These are phyloP conservation scores for Coemansia asiatica DNA, from an alignment of 192 early-diverging fungal species.

Conservation along the genomic window DNA sequence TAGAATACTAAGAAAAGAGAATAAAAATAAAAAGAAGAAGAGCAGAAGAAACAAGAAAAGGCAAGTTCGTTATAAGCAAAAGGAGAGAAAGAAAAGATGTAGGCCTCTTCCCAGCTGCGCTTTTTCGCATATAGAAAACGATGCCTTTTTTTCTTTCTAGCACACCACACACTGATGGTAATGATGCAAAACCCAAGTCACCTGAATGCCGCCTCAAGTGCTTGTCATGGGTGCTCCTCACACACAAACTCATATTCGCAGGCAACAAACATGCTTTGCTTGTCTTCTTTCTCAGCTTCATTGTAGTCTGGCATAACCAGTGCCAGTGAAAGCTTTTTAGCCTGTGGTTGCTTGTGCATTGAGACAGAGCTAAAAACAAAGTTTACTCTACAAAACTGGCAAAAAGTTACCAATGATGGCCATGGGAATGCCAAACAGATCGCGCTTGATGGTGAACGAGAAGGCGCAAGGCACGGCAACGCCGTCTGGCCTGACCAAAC, in stretches of 20 bases:
- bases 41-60: not conserved
- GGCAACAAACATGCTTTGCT: too few species aligned
- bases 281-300: not conserved
- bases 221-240: too few species aligned
- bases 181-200: constrained; percentile 4
- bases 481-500: constrained; percentile 71
- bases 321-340: not conserved
- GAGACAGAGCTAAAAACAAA: not conserved
- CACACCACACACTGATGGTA: not conserved
- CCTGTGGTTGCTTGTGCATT: too few species aligned
- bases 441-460: constrained; percentile 94
- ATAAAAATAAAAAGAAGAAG: not conserved
- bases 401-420: constrained; percentile 77
- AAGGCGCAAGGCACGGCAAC: constrained; percentile 84
- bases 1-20: constrained; percentile 1
- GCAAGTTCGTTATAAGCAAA: too few species aligned
- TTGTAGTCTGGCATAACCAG: not conserved
- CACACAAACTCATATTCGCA: too few species aligned
- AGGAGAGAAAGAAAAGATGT: too few species aligned
- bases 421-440: constrained; percentile 93
- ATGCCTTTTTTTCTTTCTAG: not conserved
- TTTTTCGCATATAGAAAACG: too few species aligned
- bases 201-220: not conserved
- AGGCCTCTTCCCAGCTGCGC: too few species aligned
- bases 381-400: constrained; percentile 42